Conservation (phyloP, 768 basidiomycete species). For the Lactarius tabidus region DNA sequence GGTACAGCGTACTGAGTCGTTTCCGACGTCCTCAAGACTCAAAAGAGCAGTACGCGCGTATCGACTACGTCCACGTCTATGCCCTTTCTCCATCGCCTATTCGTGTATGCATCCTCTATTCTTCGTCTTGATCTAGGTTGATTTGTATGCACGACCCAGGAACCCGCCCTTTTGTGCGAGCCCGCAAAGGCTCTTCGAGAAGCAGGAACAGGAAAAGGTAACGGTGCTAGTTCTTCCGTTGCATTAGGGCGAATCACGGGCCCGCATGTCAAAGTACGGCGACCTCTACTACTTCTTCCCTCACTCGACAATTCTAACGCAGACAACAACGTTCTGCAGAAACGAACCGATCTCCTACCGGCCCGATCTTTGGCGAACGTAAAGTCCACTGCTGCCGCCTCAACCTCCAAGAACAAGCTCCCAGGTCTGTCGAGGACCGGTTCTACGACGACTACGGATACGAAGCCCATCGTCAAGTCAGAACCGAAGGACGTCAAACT, state of each 20-base stretch:
- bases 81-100: slow-evolving; percentile 64
- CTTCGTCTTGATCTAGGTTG: not conserved
- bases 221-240: slow-evolving; percentile 1
- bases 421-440: slow-evolving; percentile 20
- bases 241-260: slow-evolving; percentile 20
- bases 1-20: not conserved
- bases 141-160: slow-evolving; percentile 33
- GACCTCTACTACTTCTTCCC: not conserved
- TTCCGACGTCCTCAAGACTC: slow-evolving; percentile 39
- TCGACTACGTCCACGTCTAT: slow-evolving; percentile 64
- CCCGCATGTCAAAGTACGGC: slow-evolving; percentile 20
- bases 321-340: not conserved
- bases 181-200: slow-evolving; percentile 22
- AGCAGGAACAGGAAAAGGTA: slow-evolving; percentile 5
- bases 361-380: slow-evolving; percentile 1
- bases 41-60: slow-evolving; percentile 46
- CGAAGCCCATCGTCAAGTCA: slow-evolving; percentile 29
- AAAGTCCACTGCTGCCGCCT: slow-evolving; percentile 9
- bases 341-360: slow-evolving; percentile 1
- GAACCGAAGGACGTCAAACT: slow-evolving; percentile 29
- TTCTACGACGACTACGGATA: slow-evolving; percentile 4
- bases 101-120: slow-evolving; percentile 40
- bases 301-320: not conserved
- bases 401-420: slow-evolving; percentile 21
- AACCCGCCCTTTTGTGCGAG: slow-evolving; percentile 38